Evolutionary conservation across 2,329 filamentous ascomycete species (phyloP), one percentile per base, ranked within the genome.

Genomic region (Beauveria medogensis): DNA sequence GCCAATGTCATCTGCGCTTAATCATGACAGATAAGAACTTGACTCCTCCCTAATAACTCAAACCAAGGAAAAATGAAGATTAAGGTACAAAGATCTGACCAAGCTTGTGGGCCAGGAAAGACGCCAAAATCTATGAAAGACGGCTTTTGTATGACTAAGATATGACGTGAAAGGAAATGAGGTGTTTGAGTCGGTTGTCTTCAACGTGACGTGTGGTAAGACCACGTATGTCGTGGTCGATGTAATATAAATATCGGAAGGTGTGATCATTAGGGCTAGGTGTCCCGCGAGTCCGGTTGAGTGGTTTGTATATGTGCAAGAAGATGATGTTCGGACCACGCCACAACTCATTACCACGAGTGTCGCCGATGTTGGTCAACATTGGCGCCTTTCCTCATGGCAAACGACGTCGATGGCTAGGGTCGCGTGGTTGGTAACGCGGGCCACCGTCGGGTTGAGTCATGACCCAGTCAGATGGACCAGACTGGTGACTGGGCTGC

Each of bases 401-500:
- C 53, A 73, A 64, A 6, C 69, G 68, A 60, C 72, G 71, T 66
- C 75, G 73, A 59, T 76, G 77, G 58, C 69, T 72, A 28, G 78
- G 79, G 67, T 80, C 77, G 60, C 77, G 75, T 10, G 78, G 78
- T 51, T 73, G 74, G 61, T 73, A 77, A 43, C 73, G 74, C 50
- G 72, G 71, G 62, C 72, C 69, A 24, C 72, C 73, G 64, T 75
- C 74, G 67, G 80, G 77, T 62, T 79, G 75, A 61, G 80, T 78
- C 57, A 77, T 74, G 59, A 79, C 65, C 78, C 80, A 82, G 67
- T 82, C 80, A 18, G 79, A 70, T 46, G 79, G 78, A 51, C 79
- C 78, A 53, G 74, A 78, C 64, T 82, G 80, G 65, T 78, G 73
- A 37, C 73, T 77, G n/a, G 80, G 82, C 65, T 84, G 80, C 71